phyloP scores from a whole-genome alignment of 179 eudicot species.

The Drosera spatulata region DNA sequence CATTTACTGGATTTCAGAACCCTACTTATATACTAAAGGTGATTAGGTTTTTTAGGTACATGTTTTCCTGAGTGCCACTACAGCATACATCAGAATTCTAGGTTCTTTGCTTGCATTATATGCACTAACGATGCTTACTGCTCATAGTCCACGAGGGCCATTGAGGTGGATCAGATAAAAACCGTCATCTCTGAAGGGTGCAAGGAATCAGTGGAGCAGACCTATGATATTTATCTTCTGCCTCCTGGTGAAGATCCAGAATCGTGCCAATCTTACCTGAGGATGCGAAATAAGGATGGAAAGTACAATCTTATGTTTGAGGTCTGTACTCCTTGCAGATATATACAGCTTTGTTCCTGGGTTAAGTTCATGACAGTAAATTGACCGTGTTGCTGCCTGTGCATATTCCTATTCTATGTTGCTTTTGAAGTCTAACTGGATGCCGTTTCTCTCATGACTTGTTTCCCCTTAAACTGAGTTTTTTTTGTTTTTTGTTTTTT shows the following conservation, averaged over 20 bases:
- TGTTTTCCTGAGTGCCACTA: background rate
- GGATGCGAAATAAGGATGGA: conserved; percentile 95
- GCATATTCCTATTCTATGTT: no score
- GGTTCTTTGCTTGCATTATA: no score
- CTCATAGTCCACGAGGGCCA: conserved; percentile 59
- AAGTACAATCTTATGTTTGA: conserved; percentile 96
- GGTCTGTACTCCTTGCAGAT: conserved; percentile 25
- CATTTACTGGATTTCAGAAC: conserved; percentile 88
- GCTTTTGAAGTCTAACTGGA: no score
- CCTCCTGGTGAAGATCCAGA: conserved; percentile 98
- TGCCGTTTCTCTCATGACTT: no score
- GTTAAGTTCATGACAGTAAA: background rate
- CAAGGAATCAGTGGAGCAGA: conserved; percentile 67
- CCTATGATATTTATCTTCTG: conserved; percentile 86
- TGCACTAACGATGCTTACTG: conserved; percentile 10
- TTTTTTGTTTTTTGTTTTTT: no score
- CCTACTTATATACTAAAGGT: conserved; percentile 93
- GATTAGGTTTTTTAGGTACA: background rate
- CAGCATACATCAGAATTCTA: no score
- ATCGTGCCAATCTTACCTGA: conserved; percentile 90
- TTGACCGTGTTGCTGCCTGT: no score
- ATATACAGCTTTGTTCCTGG: conserved; percentile 1
- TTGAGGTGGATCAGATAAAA: conserved; percentile 66
- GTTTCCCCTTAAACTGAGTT: no score
- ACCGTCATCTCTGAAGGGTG: conserved; percentile 48